Conservation (phyloP, 164 flowering plant genomes). For the Berberis vulgaris region DNA sequence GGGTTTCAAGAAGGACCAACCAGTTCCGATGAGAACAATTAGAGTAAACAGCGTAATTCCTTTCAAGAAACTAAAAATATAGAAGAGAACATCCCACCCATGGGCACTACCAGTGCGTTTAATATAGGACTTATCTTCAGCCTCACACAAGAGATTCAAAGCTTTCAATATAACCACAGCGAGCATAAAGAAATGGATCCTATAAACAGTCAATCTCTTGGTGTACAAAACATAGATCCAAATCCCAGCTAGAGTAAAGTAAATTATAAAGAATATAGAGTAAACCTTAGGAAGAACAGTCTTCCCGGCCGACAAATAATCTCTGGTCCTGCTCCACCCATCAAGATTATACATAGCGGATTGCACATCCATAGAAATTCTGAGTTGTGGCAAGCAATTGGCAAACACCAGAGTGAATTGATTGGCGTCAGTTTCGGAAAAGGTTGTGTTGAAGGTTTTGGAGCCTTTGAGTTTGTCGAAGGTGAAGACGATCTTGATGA, state of each 20-base stretch:
- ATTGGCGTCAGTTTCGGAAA: slow-evolving; percentile 18
- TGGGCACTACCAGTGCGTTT: slow-evolving; percentile 31
- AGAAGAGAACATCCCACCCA: slow-evolving; percentile 36
- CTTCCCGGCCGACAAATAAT: slow-evolving; percentile 30
- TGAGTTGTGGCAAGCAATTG: slow-evolving; percentile 37
- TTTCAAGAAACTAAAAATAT: slow-evolving; percentile 32
- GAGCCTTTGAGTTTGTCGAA: slow-evolving; percentile 26
- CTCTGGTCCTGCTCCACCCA: slow-evolving; percentile 11
- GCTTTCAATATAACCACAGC: slow-evolving; percentile 29
- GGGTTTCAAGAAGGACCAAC: slow-evolving; percentile 44
- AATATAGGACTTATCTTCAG: slow-evolving; percentile 24
- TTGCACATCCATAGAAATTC: slow-evolving; percentile 26
- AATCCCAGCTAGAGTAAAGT: slow-evolving; percentile 6
- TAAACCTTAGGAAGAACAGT: slow-evolving; percentile 23
- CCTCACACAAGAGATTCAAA: slow-evolving; percentile 29
- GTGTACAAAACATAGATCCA: slow-evolving; percentile 27
- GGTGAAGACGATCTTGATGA: slow-evolving; percentile 38
- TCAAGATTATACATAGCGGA: slow-evolving; percentile 29
- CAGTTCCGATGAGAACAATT: slow-evolving; percentile 35
- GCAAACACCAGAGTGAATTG: slow-evolving; percentile 84
- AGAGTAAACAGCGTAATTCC: slow-evolving; percentile 35
- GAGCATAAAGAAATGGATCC: slow-evolving; percentile 32
- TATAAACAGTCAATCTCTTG: slow-evolving; percentile 15
- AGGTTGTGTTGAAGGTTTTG: slow-evolving; percentile 4
- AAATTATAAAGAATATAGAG: slow-evolving; percentile 19